Evolutionary conservation across 768 basidiomycete species (phyloP), one percentile per base, ranked within the genome.

Genomic region (Cystofilobasidium capitatum): DNA sequence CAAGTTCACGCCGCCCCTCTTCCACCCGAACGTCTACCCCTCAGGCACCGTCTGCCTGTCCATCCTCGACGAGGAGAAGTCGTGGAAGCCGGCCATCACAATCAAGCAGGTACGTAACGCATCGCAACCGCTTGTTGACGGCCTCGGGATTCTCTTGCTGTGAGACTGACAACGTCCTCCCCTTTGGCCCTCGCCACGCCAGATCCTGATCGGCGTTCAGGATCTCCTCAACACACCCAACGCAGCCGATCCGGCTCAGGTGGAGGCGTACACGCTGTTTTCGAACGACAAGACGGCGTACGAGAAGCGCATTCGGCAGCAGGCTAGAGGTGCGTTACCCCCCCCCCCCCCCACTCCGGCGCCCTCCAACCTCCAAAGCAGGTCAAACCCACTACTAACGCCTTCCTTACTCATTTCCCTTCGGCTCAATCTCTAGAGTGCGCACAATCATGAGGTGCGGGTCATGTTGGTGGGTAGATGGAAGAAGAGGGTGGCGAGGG

Each of bases 1-100:
- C 81, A 98, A 98, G 86, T 98, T 97, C 79, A 81, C 85, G 0
- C 96, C 94, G 2, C 87, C 94, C 40, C 80, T 98, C 58, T 97
- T 97, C 80, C 94, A 99, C 76, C 93, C 94, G 33, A 98, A 98
- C 75, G 93, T 99, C 64, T 99, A 97, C 75, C 96, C 96, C 0
- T 98, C 94, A 36, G 96, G 96, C 29, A 99, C 96, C 24, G 94
- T 98, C 55, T 98, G 94, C 77, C 81, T 99, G 35, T 98, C 94
- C 14, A 99, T 99, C 74, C 79, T 99, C 63, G 94, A 98, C 74
- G 96, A 99, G 76, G 96, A 99, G 79, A 98, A 99, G 77, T 87
- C 87, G 1, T 99, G 96, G 96, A 97, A 97, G 76, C 92, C 96
- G 33, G 90, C 92, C 8, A 97, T 99, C 73, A 98, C 96, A 1